Evolutionary conservation across 2,329 filamentous ascomycete genomes (phyloP).

Genomic region (Penicillium sp.): DNA sequence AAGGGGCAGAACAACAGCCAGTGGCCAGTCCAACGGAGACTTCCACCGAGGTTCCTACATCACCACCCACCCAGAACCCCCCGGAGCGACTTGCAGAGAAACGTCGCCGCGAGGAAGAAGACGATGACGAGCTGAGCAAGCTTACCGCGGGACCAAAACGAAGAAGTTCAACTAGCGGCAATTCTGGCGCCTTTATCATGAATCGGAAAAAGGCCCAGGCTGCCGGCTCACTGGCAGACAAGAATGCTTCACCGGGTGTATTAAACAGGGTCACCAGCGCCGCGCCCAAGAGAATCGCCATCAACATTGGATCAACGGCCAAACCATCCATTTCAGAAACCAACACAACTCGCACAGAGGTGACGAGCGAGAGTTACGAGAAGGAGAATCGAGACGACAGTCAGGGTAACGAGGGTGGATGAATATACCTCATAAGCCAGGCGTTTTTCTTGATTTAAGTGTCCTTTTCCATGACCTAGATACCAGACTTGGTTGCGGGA

Average conservation of each 20-base stretch:
- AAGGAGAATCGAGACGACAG: constrained; percentile 34
- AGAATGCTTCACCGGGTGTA: constrained; percentile 20
- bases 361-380: constrained; percentile 27
- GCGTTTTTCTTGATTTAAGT: constrained; percentile 12
- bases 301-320: constrained; percentile 37
- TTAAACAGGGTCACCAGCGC: constrained; percentile 20
- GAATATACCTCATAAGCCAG: constrained; percentile 11
- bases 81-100: constrained; percentile 84
- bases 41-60: constrained; percentile 29
- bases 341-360: constrained; percentile 16
- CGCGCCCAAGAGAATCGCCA: constrained; percentile 42
- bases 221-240: constrained; percentile 29
- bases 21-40: constrained; percentile 26
- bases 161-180: constrained; percentile 45
- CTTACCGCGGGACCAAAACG: constrained; percentile 58
- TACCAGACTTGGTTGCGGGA: constrained; percentile 20
- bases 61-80: constrained; percentile 23
- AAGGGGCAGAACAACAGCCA: constrained; percentile 30
- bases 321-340: constrained; percentile 23
- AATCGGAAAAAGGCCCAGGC: constrained; percentile 37
- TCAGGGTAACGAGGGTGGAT: constrained; percentile 24
- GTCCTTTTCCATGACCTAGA: constrained; percentile 16
- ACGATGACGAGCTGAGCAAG: constrained; percentile 88
- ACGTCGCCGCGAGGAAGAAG: constrained; percentile 79
- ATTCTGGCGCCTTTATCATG: constrained; percentile 35